Percentiles rank a stretch among this genome's conserved stretches.
Conservation (phyloP, 805 yeast species). For the Candida arabinofermentans region DNA sequence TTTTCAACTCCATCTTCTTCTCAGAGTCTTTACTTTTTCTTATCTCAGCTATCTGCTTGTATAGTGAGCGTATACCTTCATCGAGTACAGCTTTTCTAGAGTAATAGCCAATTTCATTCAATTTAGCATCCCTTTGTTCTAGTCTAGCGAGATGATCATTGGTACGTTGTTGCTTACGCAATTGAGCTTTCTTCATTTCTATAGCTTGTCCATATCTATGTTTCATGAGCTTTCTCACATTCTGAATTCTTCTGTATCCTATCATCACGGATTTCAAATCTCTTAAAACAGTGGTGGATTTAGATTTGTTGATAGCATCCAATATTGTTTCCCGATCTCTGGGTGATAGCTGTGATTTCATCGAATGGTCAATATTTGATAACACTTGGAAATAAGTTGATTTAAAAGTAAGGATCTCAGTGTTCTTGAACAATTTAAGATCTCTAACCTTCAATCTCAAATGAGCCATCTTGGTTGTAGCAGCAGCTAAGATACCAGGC, state of each 20-base stretch:
- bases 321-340: neutral
- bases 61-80: neutral
- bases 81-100: neutral
- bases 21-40: neutral
- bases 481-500: conserved; percentile 15
- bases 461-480: conserved; percentile 2
- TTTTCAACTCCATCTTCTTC: neutral
- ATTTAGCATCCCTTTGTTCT: neutral
- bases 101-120: neutral
- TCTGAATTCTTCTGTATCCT: neutral
- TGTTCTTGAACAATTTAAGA: neutral
- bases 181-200: neutral
- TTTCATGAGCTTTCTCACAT: neutral
- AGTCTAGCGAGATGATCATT: neutral
- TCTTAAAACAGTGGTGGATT: neutral
- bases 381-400: conserved; percentile 7
- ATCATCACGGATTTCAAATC: neutral
- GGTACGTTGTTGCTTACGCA: neutral
- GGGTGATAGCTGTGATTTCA: neutral
- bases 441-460: conserved; percentile 6
- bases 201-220: neutral
- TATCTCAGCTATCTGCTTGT: neutral
- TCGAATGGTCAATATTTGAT: conserved; percentile 2
- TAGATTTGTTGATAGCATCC: neutral
- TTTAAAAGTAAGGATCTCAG: conserved; percentile 4